phyloP scores from a whole-genome alignment of 371 early-diverging fungal species.

The Fennellomyces sp. region DNA sequence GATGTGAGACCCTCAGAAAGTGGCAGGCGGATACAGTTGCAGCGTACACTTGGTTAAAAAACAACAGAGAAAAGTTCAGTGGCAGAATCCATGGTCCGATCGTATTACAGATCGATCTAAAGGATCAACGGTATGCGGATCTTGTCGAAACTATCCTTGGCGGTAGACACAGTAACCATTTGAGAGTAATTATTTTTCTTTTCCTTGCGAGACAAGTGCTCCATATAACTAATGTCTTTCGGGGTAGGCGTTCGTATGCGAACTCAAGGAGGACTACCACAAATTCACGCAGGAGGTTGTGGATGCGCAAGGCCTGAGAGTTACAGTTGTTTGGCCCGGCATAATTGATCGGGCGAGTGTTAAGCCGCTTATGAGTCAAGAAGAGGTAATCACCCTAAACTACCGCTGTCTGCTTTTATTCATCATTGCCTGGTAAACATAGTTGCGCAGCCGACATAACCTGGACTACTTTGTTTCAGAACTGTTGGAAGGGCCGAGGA shows the following conservation, averaged over 20 bases:
- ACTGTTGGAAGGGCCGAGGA: constrained; percentile 75
- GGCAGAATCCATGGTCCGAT: constrained; percentile 79
- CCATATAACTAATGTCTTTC: neutral
- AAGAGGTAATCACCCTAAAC: too few relatives aligned
- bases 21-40: constrained; percentile 53
- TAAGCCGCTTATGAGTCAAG: constrained; percentile 40
- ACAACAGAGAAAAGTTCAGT: constrained; percentile 64
- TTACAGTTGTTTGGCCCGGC: constrained; percentile 63
- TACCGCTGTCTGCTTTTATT: too few relatives aligned
- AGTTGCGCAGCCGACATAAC: too few relatives aligned
- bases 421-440: too few relatives aligned
- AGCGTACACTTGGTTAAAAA: constrained; percentile 67
- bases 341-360: constrained; percentile 33
- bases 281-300: constrained; percentile 61
- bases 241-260: constrained; percentile 77
- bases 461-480: constrained; percentile 77
- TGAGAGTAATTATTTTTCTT: constrained; percentile 41
- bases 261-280: constrained; percentile 77
- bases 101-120: constrained; percentile 67
- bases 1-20: constrained; percentile 44
- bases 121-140: constrained; percentile 60
- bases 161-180: constrained; percentile 29
- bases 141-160: constrained; percentile 65
- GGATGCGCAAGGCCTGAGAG: constrained; percentile 58
- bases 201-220: neutral